Evolutionary conservation across 805 yeast genomes (phyloP), one percentile per base, ranked within the genome.

Genomic region (Yarrowia alimentaria): DNA sequence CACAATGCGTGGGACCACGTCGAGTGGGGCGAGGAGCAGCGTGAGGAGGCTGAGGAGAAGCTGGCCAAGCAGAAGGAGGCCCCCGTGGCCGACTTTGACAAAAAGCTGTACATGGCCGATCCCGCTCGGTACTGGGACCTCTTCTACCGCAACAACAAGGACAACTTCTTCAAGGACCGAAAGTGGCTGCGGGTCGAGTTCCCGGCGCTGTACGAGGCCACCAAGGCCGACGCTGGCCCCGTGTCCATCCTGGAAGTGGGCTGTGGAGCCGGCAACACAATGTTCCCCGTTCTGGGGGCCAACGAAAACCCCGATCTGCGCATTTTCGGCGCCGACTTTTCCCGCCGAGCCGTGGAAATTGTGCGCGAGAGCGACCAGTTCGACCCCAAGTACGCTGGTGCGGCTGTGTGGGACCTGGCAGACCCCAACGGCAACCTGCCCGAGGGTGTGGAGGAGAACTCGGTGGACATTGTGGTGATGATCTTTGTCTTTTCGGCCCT

Each of bases 1-100:
- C 95, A 85, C 63, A 93, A 93, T 64, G 99, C 99, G 0, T 84
- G 93, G 87, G 99, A 93, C 65, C 95, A 93, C 64, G 97, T 89
- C 25, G 96, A 88, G 62, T 90, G 96, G 96, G 97, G 95, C 43
- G 89, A 85, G 48, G 95, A 88, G 59, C 97, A 93, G 64, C 65
- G 81, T 11, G 62, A 70, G 16, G 80, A 83, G 56, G 96, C 96
- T 3, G 76, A 83, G 61, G 80, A 75, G 58, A 80, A 83, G 64
- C 83, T 91, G 26, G 67, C 77, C 17, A 77, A 79, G 56, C 99
- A 93, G 64, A 76, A 78, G 53, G 85, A 83, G 34, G 70, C 72
- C 51, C 98, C 97, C 0, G 99, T 93, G n/a, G 71, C 78, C 26
- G 96, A 87, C 1, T 85, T 84, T 62, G 95, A 91, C 64, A 88